Percentiles rank a stretch among this genome's conserved stretches.
Conservation (phyloP, 495 filamentous ascomycete genomes). For the Penicillium manginii region DNA sequence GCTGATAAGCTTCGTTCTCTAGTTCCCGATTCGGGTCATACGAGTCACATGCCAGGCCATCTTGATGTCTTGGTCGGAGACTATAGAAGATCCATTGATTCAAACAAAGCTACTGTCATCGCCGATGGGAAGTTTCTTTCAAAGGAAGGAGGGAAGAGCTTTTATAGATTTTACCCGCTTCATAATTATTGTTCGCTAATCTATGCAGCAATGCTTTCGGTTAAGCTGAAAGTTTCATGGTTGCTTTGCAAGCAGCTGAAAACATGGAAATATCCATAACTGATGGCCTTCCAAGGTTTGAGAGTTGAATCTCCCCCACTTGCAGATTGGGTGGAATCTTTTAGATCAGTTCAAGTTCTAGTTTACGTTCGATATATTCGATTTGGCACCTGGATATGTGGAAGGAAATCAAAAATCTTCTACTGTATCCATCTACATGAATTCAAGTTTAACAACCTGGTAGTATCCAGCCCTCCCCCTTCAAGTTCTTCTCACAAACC, state of each 20-base stretch:
- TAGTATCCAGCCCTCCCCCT: no score
- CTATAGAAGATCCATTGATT: conserved; percentile 58
- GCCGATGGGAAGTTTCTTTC: conserved; percentile 60
- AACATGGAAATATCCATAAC: conserved; percentile 56
- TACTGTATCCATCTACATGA: no score
- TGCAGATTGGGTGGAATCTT: conserved; percentile 69
- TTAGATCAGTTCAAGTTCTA: conserved; percentile 61
- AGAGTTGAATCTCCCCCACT: conserved; percentile 62
- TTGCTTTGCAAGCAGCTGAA: conserved; percentile 53
- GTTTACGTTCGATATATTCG: no score
- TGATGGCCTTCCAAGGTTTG: conserved; percentile 56
- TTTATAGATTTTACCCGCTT: conserved; percentile 64
- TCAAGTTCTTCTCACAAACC: no score
- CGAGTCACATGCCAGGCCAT: conserved; percentile 70
- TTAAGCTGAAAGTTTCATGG: conserved; percentile 50
- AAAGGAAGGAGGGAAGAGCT: conserved; percentile 53
- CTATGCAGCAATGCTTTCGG: conserved; percentile 69
- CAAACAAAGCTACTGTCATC: conserved; percentile 57
- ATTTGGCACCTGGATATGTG: no score
- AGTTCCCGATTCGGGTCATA: conserved; percentile 63
- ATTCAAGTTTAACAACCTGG: no score
- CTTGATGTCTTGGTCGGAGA: conserved; percentile 67
- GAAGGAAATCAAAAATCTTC: no score
- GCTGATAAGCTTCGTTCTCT: conserved; percentile 62
- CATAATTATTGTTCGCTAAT: conserved; percentile 67